Percentiles rank a stretch among this genome's conserved stretches.
These are phyloP conservation scores for Botrytis medusae DNA, from an alignment of 2,329 filamentous ascomycete species.

Conservation along the genomic window DNA sequence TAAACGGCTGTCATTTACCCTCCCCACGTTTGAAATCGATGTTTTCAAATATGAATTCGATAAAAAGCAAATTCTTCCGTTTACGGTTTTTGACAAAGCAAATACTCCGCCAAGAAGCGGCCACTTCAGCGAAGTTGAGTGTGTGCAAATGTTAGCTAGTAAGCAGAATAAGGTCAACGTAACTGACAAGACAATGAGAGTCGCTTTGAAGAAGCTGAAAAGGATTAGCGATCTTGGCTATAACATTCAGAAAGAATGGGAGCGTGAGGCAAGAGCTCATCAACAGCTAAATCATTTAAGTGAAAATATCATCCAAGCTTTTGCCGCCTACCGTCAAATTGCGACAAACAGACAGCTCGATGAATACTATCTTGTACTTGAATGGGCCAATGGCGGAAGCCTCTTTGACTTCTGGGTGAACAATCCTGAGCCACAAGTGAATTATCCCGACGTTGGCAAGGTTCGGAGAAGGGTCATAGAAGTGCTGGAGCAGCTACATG, in stretches of 20 bases:
- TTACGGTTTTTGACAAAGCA: neutral
- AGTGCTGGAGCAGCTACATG: neutral
- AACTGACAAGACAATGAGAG: neutral
- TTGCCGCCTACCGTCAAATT: slow-evolving; percentile 5
- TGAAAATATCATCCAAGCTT: slow-evolving; percentile 3
- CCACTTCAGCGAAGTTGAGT: slow-evolving; percentile 6
- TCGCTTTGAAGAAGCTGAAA: slow-evolving; percentile 13
- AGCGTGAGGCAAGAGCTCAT: slow-evolving; percentile 13
- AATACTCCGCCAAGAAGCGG: neutral
- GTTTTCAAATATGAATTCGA: slow-evolving; percentile 3
- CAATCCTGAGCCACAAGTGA: neutral
- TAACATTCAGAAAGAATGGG: neutral
- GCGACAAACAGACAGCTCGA: neutral
- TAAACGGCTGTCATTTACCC: neutral
- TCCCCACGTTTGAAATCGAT: neutral
- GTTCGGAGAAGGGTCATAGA: neutral
- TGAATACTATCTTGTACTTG: neutral
- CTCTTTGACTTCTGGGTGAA: neutral
- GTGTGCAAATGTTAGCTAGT: neutral
- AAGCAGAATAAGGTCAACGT: neutral
- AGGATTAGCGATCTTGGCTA: neutral
- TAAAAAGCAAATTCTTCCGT: neutral
- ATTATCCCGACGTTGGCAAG: neutral
- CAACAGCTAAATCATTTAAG: neutral
- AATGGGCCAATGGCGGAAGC: neutral